Percentiles rank a stretch among this genome's conserved stretches.
Evolutionary conservation across 345 rosid genomes (phyloP).

Genomic region (Arabis hirsuta): DNA sequence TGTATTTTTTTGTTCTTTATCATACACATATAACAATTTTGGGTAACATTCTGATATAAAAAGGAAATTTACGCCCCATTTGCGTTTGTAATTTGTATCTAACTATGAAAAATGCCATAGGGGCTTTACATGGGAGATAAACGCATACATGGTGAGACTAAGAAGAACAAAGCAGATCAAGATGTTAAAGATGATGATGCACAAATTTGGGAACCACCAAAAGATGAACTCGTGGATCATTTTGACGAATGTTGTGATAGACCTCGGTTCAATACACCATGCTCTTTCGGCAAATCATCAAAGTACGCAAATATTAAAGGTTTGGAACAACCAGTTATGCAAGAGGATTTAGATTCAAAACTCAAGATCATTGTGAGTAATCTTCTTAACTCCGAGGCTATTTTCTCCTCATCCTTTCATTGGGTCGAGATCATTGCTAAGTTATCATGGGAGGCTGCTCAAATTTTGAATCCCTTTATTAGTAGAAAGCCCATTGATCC

Average conservation of each 20-base stretch:
- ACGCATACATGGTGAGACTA: too few species aligned
- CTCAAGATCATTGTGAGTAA: constrained; percentile 61
- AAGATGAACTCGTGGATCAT: neutral
- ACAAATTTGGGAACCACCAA: neutral
- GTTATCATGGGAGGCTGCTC: constrained; percentile 81
- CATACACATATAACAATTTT: too few species aligned
- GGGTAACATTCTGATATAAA: too few species aligned
- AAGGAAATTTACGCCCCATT: too few species aligned
- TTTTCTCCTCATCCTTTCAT: constrained; percentile 42
- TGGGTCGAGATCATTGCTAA: constrained; percentile 72
- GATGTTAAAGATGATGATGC: neutral
- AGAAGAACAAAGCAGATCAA: too few species aligned
- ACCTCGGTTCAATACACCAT: neutral
- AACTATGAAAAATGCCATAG: too few species aligned
- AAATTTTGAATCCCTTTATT: constrained; percentile 57
- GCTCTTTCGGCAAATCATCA: neutral
- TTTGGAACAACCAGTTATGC: constrained; percentile 53
- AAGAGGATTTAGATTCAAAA: constrained; percentile 61
- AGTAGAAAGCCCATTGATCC: constrained; percentile 56
- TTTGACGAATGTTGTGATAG: neutral
- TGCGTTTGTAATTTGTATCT: too few species aligned
- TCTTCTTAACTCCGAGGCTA: constrained; percentile 59
- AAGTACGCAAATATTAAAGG: constrained; percentile 47
- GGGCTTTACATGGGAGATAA: too few species aligned
- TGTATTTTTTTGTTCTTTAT: too few species aligned